Percentiles rank a stretch among this genome's conserved stretches.
phyloP scores from a whole-genome alignment of 352 stramenopile genomes.

The Globisporangium solare region DNA sequence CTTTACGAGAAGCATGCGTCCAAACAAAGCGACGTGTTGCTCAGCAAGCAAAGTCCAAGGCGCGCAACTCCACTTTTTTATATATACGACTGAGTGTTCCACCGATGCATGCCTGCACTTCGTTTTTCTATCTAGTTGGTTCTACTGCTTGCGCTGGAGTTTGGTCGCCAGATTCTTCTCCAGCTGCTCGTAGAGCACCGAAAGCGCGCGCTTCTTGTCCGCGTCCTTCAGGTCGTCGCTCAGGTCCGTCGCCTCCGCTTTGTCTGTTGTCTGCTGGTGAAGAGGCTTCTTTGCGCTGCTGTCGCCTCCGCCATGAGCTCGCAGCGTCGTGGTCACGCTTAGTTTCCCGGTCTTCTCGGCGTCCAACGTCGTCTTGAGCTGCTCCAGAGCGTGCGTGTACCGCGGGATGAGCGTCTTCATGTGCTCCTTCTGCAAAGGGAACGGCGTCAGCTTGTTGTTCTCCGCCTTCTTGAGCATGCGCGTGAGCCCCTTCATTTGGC shows the following conservation, averaged over 20 bases:
- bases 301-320: slow-evolving; percentile 5
- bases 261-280: background rate
- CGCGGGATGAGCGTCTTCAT: slow-evolving; percentile 78
- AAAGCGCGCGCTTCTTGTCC: slow-evolving; percentile 60
- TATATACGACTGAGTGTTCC: no score
- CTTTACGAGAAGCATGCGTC: no score
- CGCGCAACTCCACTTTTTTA: no score
- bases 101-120: no score
- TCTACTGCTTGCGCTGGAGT: slow-evolving; percentile 38
- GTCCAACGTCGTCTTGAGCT: slow-evolving; percentile 76
- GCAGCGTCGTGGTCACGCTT: slow-evolving; percentile 37
- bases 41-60: no score
- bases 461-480: slow-evolving; percentile 85
- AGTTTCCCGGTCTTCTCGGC: slow-evolving; percentile 70
- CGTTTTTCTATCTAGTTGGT: background rate
- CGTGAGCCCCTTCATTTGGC: slow-evolving; percentile 73
- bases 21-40: no score
- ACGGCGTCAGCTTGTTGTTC: slow-evolving; percentile 67
- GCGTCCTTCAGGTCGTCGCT: slow-evolving; percentile 24
- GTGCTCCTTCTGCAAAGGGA: slow-evolving; percentile 55
- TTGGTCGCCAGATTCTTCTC: slow-evolving; percentile 48
- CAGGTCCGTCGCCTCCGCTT: slow-evolving; percentile 13
- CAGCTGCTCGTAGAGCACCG: slow-evolving; percentile 49
- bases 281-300: background rate
- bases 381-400: slow-evolving; percentile 65